Evolutionary conservation across 352 stramenopile species (phyloP), one percentile per base, ranked within the genome.

Genomic region (Salisapilia sapeloensis): DNA sequence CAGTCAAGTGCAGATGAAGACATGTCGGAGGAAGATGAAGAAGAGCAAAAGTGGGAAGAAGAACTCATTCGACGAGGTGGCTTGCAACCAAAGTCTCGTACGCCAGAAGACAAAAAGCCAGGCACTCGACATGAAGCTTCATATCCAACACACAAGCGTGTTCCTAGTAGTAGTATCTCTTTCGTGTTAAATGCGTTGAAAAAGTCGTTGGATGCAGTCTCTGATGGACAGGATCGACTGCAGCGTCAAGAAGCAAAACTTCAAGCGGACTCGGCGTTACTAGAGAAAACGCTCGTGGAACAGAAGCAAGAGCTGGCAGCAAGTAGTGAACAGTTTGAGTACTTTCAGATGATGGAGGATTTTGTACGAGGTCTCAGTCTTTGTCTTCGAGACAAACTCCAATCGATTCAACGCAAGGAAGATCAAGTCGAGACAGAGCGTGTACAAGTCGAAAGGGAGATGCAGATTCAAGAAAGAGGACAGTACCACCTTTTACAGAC

Each of bases 11-110:
- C 33, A 2, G 46, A 48, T 10, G 46, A 62, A 9, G 59, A 62
- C 1, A n/a, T n/a, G n/a, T n/a, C n/a, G n/a, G 60, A 67, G 18
- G 50, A 64, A 5, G 55, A 70, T 18, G 52, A 62, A 16, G 50
- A 78, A 30, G 72, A 29, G 20, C 59, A 44, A 24, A 56, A 44
- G 2, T 86, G 70, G 70, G 70, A 86, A 28, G 66, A 81, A 46
- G 66, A 86, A 26, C 46, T 86, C 6, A 81, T 86, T 62, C 63
- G 70, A 12, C 52, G 70, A 25, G 70, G 66, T 8, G 70, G 70
- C 2, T 64, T 66, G 38, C 47, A 60, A 12, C 22, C 50, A 13
- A 28, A 13, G 0, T 19, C 24, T 4, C 12, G 36, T 0, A 18
- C 33, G 4, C 17, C 25, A 1, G 18, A 20, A 6, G 12, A 38